Conservation (phyloP, 2,329 filamentous ascomycete genomes). For the Pseudonectria foliicola region DNA sequence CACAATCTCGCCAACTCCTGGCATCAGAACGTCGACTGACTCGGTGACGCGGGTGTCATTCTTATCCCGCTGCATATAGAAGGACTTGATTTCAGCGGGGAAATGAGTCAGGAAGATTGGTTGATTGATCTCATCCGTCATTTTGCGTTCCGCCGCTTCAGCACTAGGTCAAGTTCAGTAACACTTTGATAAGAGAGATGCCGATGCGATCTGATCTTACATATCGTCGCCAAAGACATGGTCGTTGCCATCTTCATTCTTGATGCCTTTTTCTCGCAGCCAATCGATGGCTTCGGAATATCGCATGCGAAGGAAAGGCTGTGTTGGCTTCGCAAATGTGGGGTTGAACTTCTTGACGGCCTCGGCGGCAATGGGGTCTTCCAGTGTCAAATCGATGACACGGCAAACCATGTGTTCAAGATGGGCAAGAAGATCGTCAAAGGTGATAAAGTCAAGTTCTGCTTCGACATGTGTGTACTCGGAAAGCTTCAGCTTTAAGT, state of each 20-base stretch:
- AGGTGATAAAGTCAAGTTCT: constrained; percentile 89
- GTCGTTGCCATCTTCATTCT: constrained; percentile 81
- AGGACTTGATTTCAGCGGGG: constrained; percentile 95
- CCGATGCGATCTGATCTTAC: constrained; percentile 3
- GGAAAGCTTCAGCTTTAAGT: constrained; percentile 42
- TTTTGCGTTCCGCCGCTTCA: constrained; percentile 86
- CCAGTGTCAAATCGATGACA: constrained; percentile 69
- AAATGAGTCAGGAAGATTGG: constrained; percentile 96
- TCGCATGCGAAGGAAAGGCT: constrained; percentile 88
- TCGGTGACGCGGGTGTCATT: constrained; percentile 78
- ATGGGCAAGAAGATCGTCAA: constrained; percentile 77
- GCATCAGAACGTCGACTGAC: constrained; percentile 77
- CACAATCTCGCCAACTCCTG: constrained; percentile 90
- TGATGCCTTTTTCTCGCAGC: constrained; percentile 80
- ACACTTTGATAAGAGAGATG: too few relatives aligned
- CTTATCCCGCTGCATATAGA: constrained; percentile 91
- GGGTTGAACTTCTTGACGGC: constrained; percentile 84
- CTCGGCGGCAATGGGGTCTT: constrained; percentile 61
- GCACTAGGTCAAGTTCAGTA: constrained; percentile 35
- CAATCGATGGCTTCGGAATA: constrained; percentile 90
- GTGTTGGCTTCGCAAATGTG: constrained; percentile 67
- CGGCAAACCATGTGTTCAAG: constrained; percentile 78
- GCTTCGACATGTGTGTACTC: constrained; percentile 96
- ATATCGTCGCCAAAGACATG: constrained; percentile 95
- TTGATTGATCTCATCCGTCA: constrained; percentile 91